Base-by-base conservation (phyloP, 768 basidiomycete genomes). In the Panus rudis region DNA sequence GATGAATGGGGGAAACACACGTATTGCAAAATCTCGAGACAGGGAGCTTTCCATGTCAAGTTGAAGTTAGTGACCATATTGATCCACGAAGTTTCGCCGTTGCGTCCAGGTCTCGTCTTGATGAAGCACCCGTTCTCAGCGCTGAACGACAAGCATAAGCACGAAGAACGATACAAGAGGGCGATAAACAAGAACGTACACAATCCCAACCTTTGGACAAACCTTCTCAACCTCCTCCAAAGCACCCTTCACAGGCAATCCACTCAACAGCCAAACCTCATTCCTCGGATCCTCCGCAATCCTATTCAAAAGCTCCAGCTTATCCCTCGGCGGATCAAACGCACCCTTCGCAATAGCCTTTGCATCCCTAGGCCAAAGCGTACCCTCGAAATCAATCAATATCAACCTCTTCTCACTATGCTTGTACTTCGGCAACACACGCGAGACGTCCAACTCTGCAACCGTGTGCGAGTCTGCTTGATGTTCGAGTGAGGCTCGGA, bases 121-220 rank as follows among this genome's bases (percentile, higher is more conserved):
- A 91, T 75, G 58, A 79, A 92, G 58, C 90, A 92, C 2, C 90
- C 90, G 47, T 92, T 90, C 67, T 92, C 91, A 0, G 88, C 87
- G 1, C 82, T 84, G 42, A 19, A n/a, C n/a, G n/a, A n/a, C 23
- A n/a, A 16, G 13, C 26, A 27, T 20, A 25, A 21, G 19, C 3
- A 31, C 20, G 34, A 13, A 28, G 20, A 31, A 6, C 24, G 22
- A 39, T 12, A 43, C 20, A 20, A 27, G n/a, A n/a, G n/a, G 23
- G 23, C 37, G 42, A 35, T 14, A 22, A 32, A 41, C 31, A 42
- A 45, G 13, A 5, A 71, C 82, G 59, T 55, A 85, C 72, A 90
- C 80, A 46, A 92, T 78, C 14, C 90, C 90, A 41, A 92, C 65
- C 28, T 70, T 71, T 1, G 85, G 84, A 10, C 81, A 69, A 48